Evolutionary conservation across 1,284 basidiomycete species (phyloP), one percentile per base, ranked within the genome.

Genomic region (Trichosporon asahii): DNA sequence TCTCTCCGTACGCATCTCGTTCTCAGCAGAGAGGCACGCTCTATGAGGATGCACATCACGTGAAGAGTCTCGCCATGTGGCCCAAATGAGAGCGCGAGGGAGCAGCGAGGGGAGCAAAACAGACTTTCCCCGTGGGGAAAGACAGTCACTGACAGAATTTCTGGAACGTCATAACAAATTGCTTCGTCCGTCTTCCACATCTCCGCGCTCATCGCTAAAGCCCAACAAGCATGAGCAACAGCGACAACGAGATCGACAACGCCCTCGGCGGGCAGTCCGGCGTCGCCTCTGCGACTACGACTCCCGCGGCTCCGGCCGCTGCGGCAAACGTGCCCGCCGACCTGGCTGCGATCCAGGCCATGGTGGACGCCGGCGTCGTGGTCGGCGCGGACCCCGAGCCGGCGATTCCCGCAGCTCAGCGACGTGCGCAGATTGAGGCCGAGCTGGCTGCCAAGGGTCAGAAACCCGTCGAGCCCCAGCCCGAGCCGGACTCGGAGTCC

Each of bases 341-440:
- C 72, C 67, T 83, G 11, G 74, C 76, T 15, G 66, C 78, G 27
- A 83, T 83, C 69, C 76, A 78, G 74, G 76, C 79, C 64, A 78
- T 83, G 74, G 80, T 83, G 0, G 75, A 74, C 18, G 70, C 69
- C n/a, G 75, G 80, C 40, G 73, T 77, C 44, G 81, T 80, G 6
- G 79, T 80, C 29, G 80, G 80, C 2, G 69, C 76, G 1, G 65
- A 80, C 12, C 81, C 81, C 0, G 71, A 74, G 0, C 35, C 80
- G 4, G 67, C 53, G 8, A 77, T 79, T 72, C 70, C 73, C 0
- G 78, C 77, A n/a, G 76, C 77, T 1, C 78, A 79, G 73, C 79
- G 79, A 70, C 75, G 78, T 1, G 72, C 70, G 27, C 65, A 76
- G 25, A 76, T 81, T 1, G 79, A 79, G 67, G 76, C 76, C 64